phyloP scores from a whole-genome alignment of 2,329 filamentous ascomycete species.

The Xylaria sp. region DNA sequence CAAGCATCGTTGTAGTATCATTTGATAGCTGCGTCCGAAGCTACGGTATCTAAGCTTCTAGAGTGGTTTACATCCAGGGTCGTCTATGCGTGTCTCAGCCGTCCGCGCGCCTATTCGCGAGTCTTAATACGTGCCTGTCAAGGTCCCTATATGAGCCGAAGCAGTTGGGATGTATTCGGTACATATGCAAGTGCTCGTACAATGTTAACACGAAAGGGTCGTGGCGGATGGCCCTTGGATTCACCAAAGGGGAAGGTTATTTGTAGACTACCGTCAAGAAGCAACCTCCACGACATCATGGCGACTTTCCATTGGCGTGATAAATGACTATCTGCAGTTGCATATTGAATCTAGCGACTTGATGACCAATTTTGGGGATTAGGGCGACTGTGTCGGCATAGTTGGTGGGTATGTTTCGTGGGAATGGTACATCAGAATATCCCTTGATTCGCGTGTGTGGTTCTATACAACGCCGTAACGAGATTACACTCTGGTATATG shows the following conservation, averaged over 20 bases:
- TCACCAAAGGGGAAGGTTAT: slow-evolving; percentile 28
- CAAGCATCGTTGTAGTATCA: not conserved
- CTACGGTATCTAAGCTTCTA: not conserved
- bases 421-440: not conserved
- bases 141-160: not conserved
- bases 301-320: slow-evolving; percentile 3
- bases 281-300: not conserved
- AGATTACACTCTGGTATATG: not conserved
- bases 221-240: not conserved
- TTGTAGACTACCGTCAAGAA: not conserved
- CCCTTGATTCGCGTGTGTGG: not conserved
- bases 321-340: not conserved
- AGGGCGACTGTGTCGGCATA: slow-evolving; percentile 3
- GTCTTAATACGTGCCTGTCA: not conserved
- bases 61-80: not conserved
- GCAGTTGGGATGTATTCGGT: not conserved
- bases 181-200: not conserved
- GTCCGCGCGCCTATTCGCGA: not conserved
- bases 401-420: not conserved
- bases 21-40: not conserved
- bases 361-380: slow-evolving; percentile 14
- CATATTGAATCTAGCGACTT: slow-evolving; percentile 5
- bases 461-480: not conserved
- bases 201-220: not conserved
- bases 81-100: slow-evolving; percentile 3